Percentiles rank a stretch among this genome's conserved stretches.
phyloP scores from a whole-genome alignment of 208 protist species.

The Leptomonas seymouri region DNA sequence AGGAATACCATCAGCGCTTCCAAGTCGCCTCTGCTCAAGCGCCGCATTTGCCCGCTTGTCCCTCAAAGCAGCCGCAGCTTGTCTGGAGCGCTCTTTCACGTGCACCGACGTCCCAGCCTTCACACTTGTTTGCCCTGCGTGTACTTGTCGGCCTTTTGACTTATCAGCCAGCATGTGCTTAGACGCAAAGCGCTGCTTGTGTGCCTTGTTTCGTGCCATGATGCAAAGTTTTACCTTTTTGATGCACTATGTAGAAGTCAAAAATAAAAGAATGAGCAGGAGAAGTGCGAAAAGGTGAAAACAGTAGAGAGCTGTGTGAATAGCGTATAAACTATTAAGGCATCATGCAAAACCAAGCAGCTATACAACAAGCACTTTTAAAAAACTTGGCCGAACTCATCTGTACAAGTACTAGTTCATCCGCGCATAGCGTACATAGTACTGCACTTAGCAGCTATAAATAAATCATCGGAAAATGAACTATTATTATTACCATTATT shows the following conservation, averaged over 20 bases:
- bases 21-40: conserved; percentile 57
- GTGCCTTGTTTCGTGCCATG: conserved; percentile 82
- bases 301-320: not conserved
- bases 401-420: too few relatives aligned
- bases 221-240: not conserved
- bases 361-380: too few relatives aligned
- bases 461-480: too few relatives aligned
- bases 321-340: too few relatives aligned
- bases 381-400: too few relatives aligned
- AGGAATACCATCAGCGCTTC: conserved; percentile 48
- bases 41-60: conserved; percentile 56
- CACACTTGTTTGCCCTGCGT: conserved; percentile 35
- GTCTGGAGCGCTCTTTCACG: conserved; percentile 53
- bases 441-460: too few relatives aligned
- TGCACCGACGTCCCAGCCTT: conserved; percentile 48
- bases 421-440: too few relatives aligned
- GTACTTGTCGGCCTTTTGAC: conserved; percentile 65
- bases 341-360: not conserved
- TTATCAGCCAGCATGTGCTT: conserved; percentile 61
- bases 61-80: conserved; percentile 44
- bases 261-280: not conserved
- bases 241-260: not conserved
- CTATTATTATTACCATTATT: too few relatives aligned
- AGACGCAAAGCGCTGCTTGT: conserved; percentile 63
- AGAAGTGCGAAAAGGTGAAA: too few relatives aligned